Evolutionary conservation across 768 basidiomycete species (phyloP).

Genomic region (Tulasnella sp.): DNA sequence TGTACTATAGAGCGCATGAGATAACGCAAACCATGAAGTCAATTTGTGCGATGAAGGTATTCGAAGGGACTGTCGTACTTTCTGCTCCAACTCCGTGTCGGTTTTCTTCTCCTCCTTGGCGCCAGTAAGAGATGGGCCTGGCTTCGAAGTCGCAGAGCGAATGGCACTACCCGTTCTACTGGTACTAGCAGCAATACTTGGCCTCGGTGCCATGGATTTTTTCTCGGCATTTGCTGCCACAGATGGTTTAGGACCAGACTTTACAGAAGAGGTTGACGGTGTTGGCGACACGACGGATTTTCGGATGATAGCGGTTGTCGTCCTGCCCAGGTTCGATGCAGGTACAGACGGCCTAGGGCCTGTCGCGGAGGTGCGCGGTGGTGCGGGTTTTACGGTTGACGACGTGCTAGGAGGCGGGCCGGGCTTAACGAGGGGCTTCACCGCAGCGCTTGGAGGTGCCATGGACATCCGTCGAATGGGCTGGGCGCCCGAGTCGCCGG

Average conservation of each 20-base stretch:
- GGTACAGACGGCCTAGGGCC: neutral
- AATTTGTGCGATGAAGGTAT: neutral
- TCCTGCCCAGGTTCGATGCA: neutral
- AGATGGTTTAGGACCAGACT: neutral
- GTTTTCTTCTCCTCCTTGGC: slow-evolving; percentile 13
- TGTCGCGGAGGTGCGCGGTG: neutral
- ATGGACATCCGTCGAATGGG: neutral
- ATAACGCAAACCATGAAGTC: neutral
- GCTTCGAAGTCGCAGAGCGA: neutral
- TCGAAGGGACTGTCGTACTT: slow-evolving; percentile 5
- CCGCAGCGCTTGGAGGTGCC: neutral
- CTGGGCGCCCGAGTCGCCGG: neutral
- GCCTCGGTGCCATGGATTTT: slow-evolving; percentile 1
- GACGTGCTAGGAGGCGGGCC: neutral
- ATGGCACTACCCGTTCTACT: neutral
- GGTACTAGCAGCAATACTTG: neutral
- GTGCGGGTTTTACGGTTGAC: neutral
- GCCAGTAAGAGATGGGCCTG: neutral
- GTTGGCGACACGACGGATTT: slow-evolving; percentile 10
- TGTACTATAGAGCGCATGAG: slow-evolving; percentile 11
- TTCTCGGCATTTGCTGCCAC: neutral
- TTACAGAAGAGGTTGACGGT: slow-evolving; percentile 8
- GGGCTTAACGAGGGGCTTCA: slow-evolving; percentile 6
- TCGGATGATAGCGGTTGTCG: neutral
- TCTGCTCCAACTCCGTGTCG: slow-evolving; percentile 15